phyloP scores from a whole-genome alignment of 2,329 filamentous ascomycete species.

The Colletotrichum filicis region DNA sequence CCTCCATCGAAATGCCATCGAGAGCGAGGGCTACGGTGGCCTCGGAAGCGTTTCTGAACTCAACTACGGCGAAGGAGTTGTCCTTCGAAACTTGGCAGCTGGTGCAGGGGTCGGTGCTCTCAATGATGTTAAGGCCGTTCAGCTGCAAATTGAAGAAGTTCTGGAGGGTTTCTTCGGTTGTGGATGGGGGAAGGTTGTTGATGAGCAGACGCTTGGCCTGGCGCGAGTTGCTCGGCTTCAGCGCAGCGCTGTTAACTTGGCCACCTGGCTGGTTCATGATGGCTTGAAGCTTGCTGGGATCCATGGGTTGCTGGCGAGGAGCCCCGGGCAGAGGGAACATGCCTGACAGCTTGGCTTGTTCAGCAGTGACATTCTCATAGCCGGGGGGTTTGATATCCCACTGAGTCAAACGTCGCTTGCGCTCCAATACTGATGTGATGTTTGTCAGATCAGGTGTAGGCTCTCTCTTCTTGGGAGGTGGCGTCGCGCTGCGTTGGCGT shows the following conservation, averaged over 20 bases:
- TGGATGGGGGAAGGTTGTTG: conserved; percentile 79
- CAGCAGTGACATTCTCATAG: conserved; percentile 97
- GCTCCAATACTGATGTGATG: conserved; percentile 81
- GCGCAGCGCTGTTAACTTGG: conserved; percentile 76
- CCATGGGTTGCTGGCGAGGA: conserved; percentile 94
- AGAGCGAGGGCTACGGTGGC: conserved; percentile 91
- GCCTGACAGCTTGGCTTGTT: conserved; percentile 97
- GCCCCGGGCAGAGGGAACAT: conserved; percentile 99
- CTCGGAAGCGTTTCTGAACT: conserved; percentile 89
- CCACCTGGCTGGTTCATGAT: conserved; percentile 92
- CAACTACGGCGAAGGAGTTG: conserved; percentile 83
- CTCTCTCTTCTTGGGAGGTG: conserved; percentile 90
- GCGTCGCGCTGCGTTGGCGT: conserved; percentile 79
- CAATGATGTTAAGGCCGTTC: conserved; percentile 94
- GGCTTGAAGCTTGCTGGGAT: conserved; percentile 91
- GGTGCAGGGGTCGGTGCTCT: conserved; percentile 84
- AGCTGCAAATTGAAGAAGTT: conserved; percentile 96
- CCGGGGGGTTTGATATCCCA: conserved; percentile 99
- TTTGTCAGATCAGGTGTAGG: conserved; percentile 95
- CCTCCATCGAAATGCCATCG: conserved; percentile 89
- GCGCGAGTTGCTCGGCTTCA: conserved; percentile 92
- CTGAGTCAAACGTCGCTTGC: conserved; percentile 93
- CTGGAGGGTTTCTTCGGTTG: conserved; percentile 80
- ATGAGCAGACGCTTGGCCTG: conserved; percentile 93
- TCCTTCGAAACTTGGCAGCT: conserved; percentile 86